Percentiles rank a stretch among this genome's conserved stretches.
Evolutionary conservation across 2,329 filamentous ascomycete species (phyloP).

Genomic region (Exophiala sp.): DNA sequence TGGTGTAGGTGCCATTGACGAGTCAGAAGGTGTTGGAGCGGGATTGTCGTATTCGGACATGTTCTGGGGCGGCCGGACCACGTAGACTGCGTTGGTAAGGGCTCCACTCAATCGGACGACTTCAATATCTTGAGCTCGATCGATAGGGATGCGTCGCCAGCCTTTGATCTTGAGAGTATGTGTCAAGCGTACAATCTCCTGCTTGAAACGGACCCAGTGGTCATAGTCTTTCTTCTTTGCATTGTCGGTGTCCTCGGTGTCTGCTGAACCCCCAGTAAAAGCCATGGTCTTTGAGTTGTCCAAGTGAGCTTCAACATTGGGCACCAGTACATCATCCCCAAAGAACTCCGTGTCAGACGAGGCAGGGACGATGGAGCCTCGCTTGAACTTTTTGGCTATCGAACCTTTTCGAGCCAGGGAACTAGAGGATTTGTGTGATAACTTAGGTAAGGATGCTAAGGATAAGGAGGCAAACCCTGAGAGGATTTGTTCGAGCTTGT

Average conservation of each 20-base stretch:
- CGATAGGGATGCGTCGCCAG: conserved; percentile 74
- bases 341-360: conserved; percentile 83
- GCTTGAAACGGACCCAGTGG: conserved; percentile 83
- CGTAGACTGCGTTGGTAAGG: conserved; percentile 93
- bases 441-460: conserved; percentile 25
- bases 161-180: conserved; percentile 89
- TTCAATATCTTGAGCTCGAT: conserved; percentile 41
- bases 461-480: conserved; percentile 38
- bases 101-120: conserved; percentile 68
- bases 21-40: conserved; percentile 12
- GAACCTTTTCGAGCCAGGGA: conserved; percentile 42
- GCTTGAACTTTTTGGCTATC: conserved; percentile 37
- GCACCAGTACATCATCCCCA: conserved; percentile 75
- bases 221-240: conserved; percentile 65
- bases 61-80: conserved; percentile 75
- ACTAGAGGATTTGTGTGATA: conserved; percentile 19
- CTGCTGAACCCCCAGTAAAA: conserved; percentile 59
- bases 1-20: conserved; percentile 13
- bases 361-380: conserved; percentile 48
- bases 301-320: conserved; percentile 75
- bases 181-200: conserved; percentile 81
- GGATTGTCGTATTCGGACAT: conserved; percentile 39
- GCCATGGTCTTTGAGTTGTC: conserved; percentile 88
- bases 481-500: conserved; percentile 72
- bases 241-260: conserved; percentile 44